Conservation (phyloP, 2,329 filamentous ascomycete genomes). For the Trichoderma gracile region DNA sequence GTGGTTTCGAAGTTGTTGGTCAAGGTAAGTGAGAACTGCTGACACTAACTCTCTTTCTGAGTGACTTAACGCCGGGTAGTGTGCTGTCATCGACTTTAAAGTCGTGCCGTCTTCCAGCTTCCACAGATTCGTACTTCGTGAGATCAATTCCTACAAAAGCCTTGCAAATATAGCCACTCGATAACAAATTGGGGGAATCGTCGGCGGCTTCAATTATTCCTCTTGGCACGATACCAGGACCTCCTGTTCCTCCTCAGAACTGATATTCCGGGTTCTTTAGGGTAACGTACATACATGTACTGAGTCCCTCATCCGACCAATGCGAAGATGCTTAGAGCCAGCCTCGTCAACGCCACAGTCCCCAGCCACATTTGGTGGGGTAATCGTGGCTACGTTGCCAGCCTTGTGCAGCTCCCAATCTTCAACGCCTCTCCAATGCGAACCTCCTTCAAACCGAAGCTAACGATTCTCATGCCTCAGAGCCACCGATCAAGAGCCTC, state of each 20-base stretch:
- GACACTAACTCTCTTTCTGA: too few species aligned
- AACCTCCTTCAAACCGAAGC: constrained; percentile 12
- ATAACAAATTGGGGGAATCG: too few species aligned
- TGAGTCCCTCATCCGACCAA: background rate
- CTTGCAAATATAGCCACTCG: too few species aligned
- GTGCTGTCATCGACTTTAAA: too few species aligned
- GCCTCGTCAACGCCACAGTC: constrained; percentile 4
- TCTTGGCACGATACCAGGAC: too few species aligned
- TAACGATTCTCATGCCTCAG: constrained; percentile 13
- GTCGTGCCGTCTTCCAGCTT: background rate
- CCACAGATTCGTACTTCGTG: background rate
- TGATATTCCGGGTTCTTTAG: too few species aligned
- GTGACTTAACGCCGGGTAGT: too few species aligned
- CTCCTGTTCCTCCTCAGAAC: too few species aligned
- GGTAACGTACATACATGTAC: too few species aligned
- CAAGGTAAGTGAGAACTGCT: too few species aligned
- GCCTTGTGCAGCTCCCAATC: constrained; percentile 11
- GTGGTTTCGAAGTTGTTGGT: too few species aligned
- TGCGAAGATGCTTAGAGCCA: background rate
- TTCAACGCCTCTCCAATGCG: constrained; percentile 1
- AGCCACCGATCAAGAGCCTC: background rate
- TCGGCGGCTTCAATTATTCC: background rate
- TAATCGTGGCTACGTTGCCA: background rate
- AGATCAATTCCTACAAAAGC: too few species aligned
- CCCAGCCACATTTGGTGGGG: constrained; percentile 20